Evolutionary conservation across 2,329 filamentous ascomycete species (phyloP).

Genomic region (Drechslerella dactyloides): DNA sequence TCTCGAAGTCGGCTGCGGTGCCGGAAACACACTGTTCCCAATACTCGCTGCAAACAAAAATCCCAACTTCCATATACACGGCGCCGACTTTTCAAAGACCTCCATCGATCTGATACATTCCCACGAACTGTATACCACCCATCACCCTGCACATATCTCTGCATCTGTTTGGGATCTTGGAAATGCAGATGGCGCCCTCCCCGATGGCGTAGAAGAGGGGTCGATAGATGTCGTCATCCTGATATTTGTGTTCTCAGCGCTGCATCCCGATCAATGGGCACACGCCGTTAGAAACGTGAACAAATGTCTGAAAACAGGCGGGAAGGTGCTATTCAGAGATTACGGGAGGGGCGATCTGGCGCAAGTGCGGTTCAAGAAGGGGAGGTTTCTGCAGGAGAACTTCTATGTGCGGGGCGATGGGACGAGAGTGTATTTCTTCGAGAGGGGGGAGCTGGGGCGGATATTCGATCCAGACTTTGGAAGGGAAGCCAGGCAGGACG

Average conservation of each 20-base stretch:
- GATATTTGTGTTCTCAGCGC: conserved; percentile 96
- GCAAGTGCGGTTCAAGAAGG: conserved; percentile 96
- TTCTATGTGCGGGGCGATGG: conserved; percentile 97
- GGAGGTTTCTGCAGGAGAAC: conserved; percentile 90
- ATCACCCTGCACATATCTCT: conserved; percentile 57
- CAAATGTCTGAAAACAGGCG: conserved; percentile 84
- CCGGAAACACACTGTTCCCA: conserved; percentile 95
- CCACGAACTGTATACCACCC: conserved; percentile 75
- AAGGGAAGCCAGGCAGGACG: conserved; percentile 19
- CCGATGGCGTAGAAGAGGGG: conserved; percentile 76
- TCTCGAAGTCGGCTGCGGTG: conserved; percentile 91
- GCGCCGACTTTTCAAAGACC: conserved; percentile 94
- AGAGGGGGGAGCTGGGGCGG: conserved; percentile 76
- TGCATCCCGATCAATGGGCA: conserved; percentile 83
- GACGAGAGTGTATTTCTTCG: conserved; percentile 97
- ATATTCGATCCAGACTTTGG: conserved; percentile 61
- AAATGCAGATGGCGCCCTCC: conserved; percentile 63
- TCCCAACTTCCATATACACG: conserved; percentile 79
- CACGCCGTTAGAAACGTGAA: conserved; percentile 81
- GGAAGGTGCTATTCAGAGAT: conserved; percentile 92
- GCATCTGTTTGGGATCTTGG: conserved; percentile 78
- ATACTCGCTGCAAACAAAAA: conserved; percentile 85
- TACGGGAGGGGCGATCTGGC: conserved; percentile 95
- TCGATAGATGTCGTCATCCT: conserved; percentile 90
- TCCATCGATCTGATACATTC: conserved; percentile 90